Conservation (phyloP, 768 basidiomycete genomes). For the Phlegmacium glaucopus region DNA sequence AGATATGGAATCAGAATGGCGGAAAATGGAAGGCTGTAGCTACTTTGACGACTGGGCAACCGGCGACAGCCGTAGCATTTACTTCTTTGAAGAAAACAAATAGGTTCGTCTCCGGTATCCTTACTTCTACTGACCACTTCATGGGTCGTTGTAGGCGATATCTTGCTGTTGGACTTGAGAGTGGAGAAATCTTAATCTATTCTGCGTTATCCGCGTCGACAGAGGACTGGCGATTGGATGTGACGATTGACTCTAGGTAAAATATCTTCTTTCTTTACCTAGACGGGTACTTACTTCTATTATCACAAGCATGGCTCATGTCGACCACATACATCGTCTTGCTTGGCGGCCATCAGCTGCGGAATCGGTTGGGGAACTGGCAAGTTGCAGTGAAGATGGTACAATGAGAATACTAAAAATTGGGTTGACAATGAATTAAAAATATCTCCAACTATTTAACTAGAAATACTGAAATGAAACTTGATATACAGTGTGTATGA, state of each 20-base stretch:
- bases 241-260: slow-evolving; percentile 51
- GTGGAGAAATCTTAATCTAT: slow-evolving; percentile 70
- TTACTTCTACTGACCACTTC: not conserved
- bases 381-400: slow-evolving; percentile 91
- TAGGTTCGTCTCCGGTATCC: slow-evolving; percentile 33
- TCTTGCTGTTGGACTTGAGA: slow-evolving; percentile 84
- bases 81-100: slow-evolving; percentile 33
- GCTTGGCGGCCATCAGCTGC: slow-evolving; percentile 64
- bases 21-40: slow-evolving; percentile 52
- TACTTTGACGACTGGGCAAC: slow-evolving; percentile 68
- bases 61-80: slow-evolving; percentile 78
- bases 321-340: slow-evolving; percentile 75
- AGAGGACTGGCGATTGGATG: slow-evolving; percentile 43
- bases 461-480: slow-evolving; percentile 36
- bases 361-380: slow-evolving; percentile 48
- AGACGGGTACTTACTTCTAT: not conserved
- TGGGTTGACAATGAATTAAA: slow-evolving; percentile 48
- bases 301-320: slow-evolving; percentile 60
- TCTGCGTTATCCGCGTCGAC: slow-evolving; percentile 28
- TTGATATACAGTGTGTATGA: slow-evolving; percentile 69
- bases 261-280: slow-evolving; percentile 11
- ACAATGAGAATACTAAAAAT: slow-evolving; percentile 76
- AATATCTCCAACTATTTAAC: slow-evolving; percentile 37
- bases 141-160: slow-evolving; percentile 35
- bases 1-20: slow-evolving; percentile 63